Evolutionary conservation across 2,329 filamentous ascomycete genomes (phyloP).

Genomic region (Penicillium sp.): DNA sequence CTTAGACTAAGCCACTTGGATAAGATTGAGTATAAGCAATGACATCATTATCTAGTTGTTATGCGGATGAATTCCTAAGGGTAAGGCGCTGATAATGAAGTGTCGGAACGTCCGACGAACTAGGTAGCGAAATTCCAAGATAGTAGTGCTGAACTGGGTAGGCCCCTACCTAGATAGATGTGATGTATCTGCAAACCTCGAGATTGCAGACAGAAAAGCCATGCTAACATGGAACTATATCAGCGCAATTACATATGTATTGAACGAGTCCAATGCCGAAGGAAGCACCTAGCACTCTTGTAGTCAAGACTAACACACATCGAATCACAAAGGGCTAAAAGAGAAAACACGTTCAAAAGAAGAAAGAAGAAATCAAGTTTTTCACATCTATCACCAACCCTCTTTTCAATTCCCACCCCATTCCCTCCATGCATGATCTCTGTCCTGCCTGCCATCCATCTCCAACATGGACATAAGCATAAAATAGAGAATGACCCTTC

Average conservation of each 20-base stretch:
- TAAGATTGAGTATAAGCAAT: neutral
- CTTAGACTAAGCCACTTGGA: too few species aligned
- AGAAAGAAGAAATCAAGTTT: slow-evolving; percentile 7
- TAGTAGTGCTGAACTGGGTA: neutral
- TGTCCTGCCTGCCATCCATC: neutral
- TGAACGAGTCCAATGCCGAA: too few species aligned
- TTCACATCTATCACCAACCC: slow-evolving; percentile 6
- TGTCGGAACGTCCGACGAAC: neutral
- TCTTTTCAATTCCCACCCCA: neutral
- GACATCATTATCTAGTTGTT: neutral
- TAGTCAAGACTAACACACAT: neutral
- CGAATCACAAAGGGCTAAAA: neutral
- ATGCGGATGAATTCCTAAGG: too few species aligned
- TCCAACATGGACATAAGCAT: neutral
- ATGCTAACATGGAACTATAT: neutral
- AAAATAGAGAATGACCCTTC: neutral
- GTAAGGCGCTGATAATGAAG: neutral
- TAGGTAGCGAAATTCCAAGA: neutral
- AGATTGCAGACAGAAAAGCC: neutral
- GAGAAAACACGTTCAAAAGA: neutral
- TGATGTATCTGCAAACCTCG: neutral
- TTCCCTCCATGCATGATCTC: slow-evolving; percentile 7
- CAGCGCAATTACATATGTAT: too few species aligned
- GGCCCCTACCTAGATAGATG: accelerated
- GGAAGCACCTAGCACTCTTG: neutral